phyloP scores from a whole-genome alignment of 2,329 filamentous ascomycete genomes.

The Colletotrichum eremochloae region DNA sequence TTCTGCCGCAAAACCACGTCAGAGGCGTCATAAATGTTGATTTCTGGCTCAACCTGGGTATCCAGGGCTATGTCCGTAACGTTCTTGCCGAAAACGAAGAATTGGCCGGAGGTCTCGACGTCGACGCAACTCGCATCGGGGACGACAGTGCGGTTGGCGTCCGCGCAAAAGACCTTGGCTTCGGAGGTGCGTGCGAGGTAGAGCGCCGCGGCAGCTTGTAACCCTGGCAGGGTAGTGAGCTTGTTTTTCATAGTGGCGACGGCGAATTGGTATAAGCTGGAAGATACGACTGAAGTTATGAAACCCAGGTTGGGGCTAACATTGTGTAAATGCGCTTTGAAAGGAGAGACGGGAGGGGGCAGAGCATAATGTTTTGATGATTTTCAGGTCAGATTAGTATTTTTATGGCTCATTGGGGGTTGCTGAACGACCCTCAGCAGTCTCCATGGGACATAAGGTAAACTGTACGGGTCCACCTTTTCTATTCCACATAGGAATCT shows the following conservation, averaged over 20 bases:
- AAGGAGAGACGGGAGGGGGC: neutral
- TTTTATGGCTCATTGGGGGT: neutral
- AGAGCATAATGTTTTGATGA: neutral
- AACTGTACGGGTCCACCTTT: no score
- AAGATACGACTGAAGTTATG: neutral
- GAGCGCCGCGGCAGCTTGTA: neutral
- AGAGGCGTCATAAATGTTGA: neutral
- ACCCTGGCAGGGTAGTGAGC: neutral
- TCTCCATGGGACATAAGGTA: neutral
- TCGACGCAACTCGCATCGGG: neutral
- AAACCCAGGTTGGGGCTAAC: neutral
- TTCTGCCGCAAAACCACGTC: neutral
- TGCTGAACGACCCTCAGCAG: neutral
- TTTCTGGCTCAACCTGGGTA: neutral
- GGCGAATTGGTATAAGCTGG: neutral
- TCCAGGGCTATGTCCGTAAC: neutral
- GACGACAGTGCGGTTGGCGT: neutral
- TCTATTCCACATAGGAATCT: no score
- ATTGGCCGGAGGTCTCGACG: neutral
- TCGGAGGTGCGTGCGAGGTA: neutral
- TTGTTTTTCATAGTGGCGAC: neutral
- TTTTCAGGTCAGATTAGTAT: neutral
- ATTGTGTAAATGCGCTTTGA: neutral
- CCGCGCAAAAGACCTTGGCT: constrained; percentile 1
- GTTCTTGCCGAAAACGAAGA: neutral